Conservation (phyloP, 176 grass and related monocot genomes). For the Rhipidocladum racemiflorum region DNA sequence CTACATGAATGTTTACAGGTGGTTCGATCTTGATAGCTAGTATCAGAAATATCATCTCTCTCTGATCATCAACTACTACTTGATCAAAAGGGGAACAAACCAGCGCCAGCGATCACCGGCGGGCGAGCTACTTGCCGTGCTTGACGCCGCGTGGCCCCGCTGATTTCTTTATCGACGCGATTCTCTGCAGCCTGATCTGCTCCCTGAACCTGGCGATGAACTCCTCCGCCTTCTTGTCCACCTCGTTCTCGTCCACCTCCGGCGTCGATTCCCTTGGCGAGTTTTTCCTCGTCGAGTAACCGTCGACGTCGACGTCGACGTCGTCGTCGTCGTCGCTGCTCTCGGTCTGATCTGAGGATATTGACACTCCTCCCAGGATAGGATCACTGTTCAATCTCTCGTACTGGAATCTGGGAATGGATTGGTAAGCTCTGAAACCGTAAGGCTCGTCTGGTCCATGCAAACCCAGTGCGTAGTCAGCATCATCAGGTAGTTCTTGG, state of each 20-base stretch:
- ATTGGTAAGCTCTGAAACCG: constrained; percentile 42
- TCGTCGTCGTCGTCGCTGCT: constrained; percentile 47
- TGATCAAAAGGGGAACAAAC: not conserved
- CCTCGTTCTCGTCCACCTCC: constrained; percentile 12
- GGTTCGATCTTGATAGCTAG: constrained; percentile 31
- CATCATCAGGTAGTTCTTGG: constrained; percentile 22
- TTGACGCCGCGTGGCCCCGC: constrained; percentile 52
- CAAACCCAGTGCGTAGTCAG: constrained; percentile 6
- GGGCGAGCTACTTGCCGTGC: constrained; percentile 44
- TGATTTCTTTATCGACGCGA: constrained; percentile 77
- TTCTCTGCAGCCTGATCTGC: constrained; percentile 80
- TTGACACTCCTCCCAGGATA: constrained; percentile 30
- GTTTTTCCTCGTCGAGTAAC: constrained; percentile 40
- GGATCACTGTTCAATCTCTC: constrained; percentile 29
- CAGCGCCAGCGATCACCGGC: not conserved
- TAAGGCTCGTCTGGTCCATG: constrained; percentile 44
- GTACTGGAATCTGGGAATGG: constrained; percentile 51
- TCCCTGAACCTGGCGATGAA: constrained; percentile 79
- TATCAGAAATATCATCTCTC: too few species aligned
- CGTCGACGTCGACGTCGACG: constrained; percentile 15
- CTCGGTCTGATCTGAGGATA: constrained; percentile 57
- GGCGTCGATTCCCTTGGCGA: constrained; percentile 30
- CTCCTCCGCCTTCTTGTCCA: constrained; percentile 77
- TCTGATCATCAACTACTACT: constrained; percentile 10
- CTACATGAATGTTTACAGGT: constrained; percentile 50